A percentile compares a stretch with the other conserved stretches of the same genome.
These are phyloP conservation scores for Carex myosuroides DNA, from an alignment of 176 grass and related monocot species.

Conservation along the genomic window DNA sequence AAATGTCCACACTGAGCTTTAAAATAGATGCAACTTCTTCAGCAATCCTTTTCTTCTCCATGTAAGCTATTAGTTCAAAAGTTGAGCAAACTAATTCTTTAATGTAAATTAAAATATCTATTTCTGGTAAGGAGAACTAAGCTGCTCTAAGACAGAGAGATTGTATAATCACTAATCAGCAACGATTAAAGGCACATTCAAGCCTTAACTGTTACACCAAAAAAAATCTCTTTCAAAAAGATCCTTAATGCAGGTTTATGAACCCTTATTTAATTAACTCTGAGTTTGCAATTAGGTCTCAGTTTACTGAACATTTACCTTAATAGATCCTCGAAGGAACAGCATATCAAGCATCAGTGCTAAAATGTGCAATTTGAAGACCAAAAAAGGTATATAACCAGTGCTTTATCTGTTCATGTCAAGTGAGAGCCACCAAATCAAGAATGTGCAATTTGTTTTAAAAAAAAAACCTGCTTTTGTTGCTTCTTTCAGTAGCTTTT, in stretches of 20 bases:
- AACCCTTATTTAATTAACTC: not conserved
- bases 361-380: not conserved
- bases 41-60: slow-evolving; percentile 79
- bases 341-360: not conserved
- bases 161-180: not conserved
- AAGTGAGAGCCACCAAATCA: not conserved
- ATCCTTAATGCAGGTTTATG: not conserved
- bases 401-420: not conserved
- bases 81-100: not conserved
- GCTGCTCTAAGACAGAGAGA: not conserved
- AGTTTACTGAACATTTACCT: not conserved
- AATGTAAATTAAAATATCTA: not conserved
- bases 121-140: not conserved
- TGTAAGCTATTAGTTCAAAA: slow-evolving; percentile 41
- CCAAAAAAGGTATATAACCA: not conserved
- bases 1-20: slow-evolving; percentile 69
- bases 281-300: not conserved
- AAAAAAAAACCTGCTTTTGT: slow-evolving; percentile 58
- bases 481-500: slow-evolving; percentile 73
- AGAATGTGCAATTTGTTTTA: not conserved
- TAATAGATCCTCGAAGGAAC: not conserved
- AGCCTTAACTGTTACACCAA: slow-evolving; percentile 1
- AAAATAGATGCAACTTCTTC: slow-evolving; percentile 73
- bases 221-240: not conserved
- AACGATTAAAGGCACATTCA: not conserved